Base-by-base conservation (phyloP, 169 alveolate species). In the Cryptosporidium muris region DNA sequence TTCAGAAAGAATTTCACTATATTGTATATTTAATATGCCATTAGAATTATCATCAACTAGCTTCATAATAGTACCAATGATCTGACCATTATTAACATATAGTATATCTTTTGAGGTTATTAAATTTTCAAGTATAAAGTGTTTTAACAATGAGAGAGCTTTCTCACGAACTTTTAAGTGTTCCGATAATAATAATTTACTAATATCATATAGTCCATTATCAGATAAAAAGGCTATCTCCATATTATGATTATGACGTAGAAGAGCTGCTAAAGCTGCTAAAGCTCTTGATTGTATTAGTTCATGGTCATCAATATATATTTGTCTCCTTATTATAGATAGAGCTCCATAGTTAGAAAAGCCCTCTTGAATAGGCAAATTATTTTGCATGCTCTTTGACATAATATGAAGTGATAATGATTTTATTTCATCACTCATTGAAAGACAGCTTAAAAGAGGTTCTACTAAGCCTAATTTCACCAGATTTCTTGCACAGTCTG, bases 301-400 rank as follows among this genome's bases (percentile, higher is more conserved):
- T 25, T 53, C 67, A 34, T 66, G 60, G 16, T 16, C 12, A 37
- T 74, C 85, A 14, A 40, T 7, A 11, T 74, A 60, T 58, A 58
- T 48, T 16, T 52, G 47, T 25, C 60, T 14, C n/a, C n/a, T 58
- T 56, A 74, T 16, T 25, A 74, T 43, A 43, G 58, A 12, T 40
- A 74, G 49, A 14, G 85, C 85, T 4, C 68, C 85, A 47, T 4
- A 16, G n/a, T 45, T 14, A 3, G 51, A 66, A 58, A 74, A 58
- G 5, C 63, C 16, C 11, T 3, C 60, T 74, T 74, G 85, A 40
- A 60, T 45, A 43, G 85, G 68, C 5, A 54, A 42, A 43, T 74
- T 74, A 38, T 74, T 74, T 74, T 74, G 85, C 68, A 74, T 60
- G 14, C 74, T 56, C 45, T 74, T 74, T 11, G 85, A 74, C 37